Conservation (phyloP, 1,139 yeast genomes). For the Scheffersomyces illinoinensis region DNA sequence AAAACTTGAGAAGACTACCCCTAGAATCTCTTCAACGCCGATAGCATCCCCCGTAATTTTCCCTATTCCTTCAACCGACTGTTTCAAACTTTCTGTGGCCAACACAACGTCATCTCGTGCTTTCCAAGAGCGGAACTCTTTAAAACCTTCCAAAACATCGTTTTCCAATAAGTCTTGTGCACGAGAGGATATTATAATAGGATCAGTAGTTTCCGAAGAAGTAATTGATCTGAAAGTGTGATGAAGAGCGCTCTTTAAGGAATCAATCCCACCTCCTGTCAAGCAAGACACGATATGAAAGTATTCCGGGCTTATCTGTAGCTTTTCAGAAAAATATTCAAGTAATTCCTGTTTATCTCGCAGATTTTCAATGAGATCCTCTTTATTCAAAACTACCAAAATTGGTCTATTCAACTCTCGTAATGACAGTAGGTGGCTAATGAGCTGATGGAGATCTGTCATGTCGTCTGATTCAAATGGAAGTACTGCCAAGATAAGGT, state of each 20-base stretch:
- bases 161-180: constrained; percentile 69
- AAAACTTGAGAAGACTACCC: constrained; percentile 86
- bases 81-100: constrained; percentile 75
- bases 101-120: constrained; percentile 70
- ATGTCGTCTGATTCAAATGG: constrained; percentile 29
- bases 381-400: constrained; percentile 57
- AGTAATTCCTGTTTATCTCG: constrained; percentile 18
- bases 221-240: constrained; percentile 51
- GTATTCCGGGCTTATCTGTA: constrained; percentile 25
- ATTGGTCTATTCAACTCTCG: constrained; percentile 27
- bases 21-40: constrained; percentile 88
- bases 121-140: constrained; percentile 54
- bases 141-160: constrained; percentile 75
- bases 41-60: constrained; percentile 87
- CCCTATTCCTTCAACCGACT: constrained; percentile 85
- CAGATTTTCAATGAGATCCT: constrained; percentile 49
- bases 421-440: constrained; percentile 33
- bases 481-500: constrained; percentile 57
- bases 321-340: constrained; percentile 15
- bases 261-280: constrained; percentile 54
- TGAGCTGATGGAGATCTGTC: constrained; percentile 23
- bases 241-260: constrained; percentile 41
- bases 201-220: constrained; percentile 51
- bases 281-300: constrained; percentile 65
- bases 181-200: constrained; percentile 71